phyloP scores from a whole-genome alignment of 2,329 filamentous ascomycete species.

The Sodiomyces alkalinus region DNA sequence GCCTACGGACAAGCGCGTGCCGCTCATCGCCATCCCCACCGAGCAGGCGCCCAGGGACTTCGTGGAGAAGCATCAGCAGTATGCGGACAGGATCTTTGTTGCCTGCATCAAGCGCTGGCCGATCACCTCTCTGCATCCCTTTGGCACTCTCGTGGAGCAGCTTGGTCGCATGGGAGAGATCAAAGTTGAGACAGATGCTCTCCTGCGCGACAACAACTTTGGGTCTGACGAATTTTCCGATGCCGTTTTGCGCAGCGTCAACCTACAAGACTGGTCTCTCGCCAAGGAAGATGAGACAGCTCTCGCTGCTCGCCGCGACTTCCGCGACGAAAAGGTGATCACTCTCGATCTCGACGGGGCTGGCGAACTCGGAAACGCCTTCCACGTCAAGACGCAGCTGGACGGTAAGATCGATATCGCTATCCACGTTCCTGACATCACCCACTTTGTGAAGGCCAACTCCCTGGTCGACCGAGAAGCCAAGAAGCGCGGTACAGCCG shows the following conservation, averaged over 20 bases:
- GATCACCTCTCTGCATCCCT: conserved; percentile 97
- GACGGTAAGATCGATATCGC: conserved; percentile 88
- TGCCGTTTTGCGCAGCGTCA: conserved; percentile 83
- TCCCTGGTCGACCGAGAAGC: conserved; percentile 93
- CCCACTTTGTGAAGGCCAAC: conserved; percentile 93
- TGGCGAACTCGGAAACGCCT: conserved; percentile 78
- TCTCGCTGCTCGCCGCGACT: conserved; percentile 67
- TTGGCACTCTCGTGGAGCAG: conserved; percentile 93
- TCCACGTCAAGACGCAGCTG: conserved; percentile 73
- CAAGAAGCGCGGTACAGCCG: conserved; percentile 92
- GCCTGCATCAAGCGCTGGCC: conserved; percentile 99
- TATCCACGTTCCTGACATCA: conserved; percentile 86
- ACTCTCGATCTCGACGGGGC: conserved; percentile 84
- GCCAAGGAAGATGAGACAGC: conserved; percentile 65
- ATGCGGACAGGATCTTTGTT: conserved; percentile 94
- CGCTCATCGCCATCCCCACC: conserved; percentile 92
- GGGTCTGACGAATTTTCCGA: conserved; percentile 95
- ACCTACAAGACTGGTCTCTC: conserved; percentile 81
- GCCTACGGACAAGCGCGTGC: conserved; percentile 96
- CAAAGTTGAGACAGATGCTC: conserved; percentile 93
- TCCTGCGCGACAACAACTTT: conserved; percentile 97
- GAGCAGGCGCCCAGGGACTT: conserved; percentile 96
- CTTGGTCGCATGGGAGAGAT: conserved; percentile 94
- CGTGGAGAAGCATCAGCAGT: conserved; percentile 95
- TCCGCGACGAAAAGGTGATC: conserved; percentile 76